phyloP scores from a whole-genome alignment of 768 basidiomycete genomes.

The Leccinellum luteum region DNA sequence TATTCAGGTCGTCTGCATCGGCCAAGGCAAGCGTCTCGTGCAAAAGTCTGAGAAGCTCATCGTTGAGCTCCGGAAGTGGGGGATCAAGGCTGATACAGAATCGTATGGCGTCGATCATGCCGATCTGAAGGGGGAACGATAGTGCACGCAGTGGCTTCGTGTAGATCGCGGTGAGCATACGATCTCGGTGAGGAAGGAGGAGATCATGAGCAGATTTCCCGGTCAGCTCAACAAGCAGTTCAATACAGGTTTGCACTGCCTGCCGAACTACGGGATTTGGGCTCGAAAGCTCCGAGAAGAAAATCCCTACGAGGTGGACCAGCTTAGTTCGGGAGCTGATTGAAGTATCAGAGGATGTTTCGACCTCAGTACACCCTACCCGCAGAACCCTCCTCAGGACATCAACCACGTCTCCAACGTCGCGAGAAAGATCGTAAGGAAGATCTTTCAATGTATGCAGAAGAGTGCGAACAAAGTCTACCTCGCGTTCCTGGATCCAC shows the following conservation, averaged over 20 bases:
- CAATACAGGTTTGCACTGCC: conserved; percentile 79
- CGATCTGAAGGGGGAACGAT: conserved; percentile 93
- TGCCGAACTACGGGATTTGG: conserved; percentile 83
- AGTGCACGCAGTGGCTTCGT: conserved; percentile 95
- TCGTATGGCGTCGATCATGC: conserved; percentile 95
- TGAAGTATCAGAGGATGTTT: conserved; percentile 43
- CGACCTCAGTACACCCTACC: conserved; percentile 53
- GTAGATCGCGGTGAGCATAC: conserved; percentile 86
- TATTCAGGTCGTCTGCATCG: conserved; percentile 88
- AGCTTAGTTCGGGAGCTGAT: conserved; percentile 51
- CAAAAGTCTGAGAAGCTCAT: conserved; percentile 85
- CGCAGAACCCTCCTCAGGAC: conserved; percentile 68
- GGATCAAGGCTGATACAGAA: conserved; percentile 90
- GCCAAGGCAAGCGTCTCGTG: conserved; percentile 94
- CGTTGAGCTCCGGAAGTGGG: conserved; percentile 86
- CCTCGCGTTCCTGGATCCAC: conserved; percentile 84
- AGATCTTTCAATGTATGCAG: conserved; percentile 93
- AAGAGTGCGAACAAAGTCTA: conserved; percentile 86
- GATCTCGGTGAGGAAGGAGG: conserved; percentile 81
- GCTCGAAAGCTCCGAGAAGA: conserved; percentile 86
- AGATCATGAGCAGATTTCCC: conserved; percentile 72
- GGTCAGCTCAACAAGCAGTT: conserved; percentile 70
- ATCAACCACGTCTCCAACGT: conserved; percentile 74
- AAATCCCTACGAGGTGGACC: conserved; percentile 71
- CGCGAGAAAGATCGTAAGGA: conserved; percentile 81